Evolutionary conservation across 2,329 filamentous ascomycete species (phyloP).

Genomic region (Parafenestella ontariensis): DNA sequence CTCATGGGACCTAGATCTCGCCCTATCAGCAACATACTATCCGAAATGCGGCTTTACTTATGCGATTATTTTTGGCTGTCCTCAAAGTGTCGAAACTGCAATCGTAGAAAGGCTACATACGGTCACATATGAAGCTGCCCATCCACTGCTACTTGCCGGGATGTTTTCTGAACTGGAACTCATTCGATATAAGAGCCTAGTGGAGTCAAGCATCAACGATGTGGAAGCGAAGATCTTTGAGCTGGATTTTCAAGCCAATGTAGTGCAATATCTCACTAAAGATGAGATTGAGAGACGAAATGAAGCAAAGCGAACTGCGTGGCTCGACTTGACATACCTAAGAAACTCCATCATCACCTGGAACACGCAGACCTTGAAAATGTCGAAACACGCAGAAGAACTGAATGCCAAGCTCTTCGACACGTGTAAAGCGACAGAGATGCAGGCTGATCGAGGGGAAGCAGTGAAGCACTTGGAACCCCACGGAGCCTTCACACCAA

Average conservation of each 20-base stretch:
- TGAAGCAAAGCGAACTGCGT: slow-evolving; percentile 18
- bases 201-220: slow-evolving; percentile 17
- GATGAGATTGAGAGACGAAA: slow-evolving; percentile 10
- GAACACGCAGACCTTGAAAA: slow-evolving; percentile 22
- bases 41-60: slow-evolving; percentile 11
- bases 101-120: slow-evolving; percentile 13
- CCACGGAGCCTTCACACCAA: not conserved
- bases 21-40: slow-evolving; percentile 22
- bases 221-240: slow-evolving; percentile 22
- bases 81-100: slow-evolving; percentile 5
- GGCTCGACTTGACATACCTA: slow-evolving; percentile 25
- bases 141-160: slow-evolving; percentile 23
- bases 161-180: slow-evolving; percentile 25
- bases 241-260: slow-evolving; percentile 7
- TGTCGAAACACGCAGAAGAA: slow-evolving; percentile 10
- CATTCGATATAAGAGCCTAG: slow-evolving; percentile 11
- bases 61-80: slow-evolving; percentile 22
- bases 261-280: not conserved
- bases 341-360: slow-evolving; percentile 21
- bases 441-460: not conserved
- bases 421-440: not conserved
- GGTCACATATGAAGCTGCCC: slow-evolving; percentile 10
- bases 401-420: not conserved
- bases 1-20: slow-evolving; percentile 23
- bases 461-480: not conserved